Base-by-base conservation (phyloP, 768 basidiomycete genomes). In the Sarcomyxa edulis region DNA sequence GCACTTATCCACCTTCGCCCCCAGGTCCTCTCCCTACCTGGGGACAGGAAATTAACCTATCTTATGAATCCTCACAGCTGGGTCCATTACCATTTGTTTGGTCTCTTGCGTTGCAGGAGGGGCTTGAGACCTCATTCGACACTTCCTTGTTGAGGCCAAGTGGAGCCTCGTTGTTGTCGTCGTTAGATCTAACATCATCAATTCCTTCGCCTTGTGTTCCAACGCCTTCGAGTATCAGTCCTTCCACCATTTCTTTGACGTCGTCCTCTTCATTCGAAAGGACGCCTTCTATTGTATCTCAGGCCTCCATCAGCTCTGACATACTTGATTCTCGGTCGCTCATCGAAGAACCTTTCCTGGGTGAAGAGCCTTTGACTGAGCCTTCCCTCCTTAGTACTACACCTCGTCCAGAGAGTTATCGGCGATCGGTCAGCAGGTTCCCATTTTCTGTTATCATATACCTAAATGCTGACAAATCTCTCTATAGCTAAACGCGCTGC, bases 51-150 rank as follows among this genome's bases (percentile, higher is more conserved):
- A 81, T 79, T 0, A 78, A 85, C 37, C 52, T 67, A 7, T 82
- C 87, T 0, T 90, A 83, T 45, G 86, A 89, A 15, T 88, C 88
- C 0, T 84, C 84, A 1, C 61, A 84, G n/a, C 63, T 91, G 16
- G 66, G 63, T 5, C 79, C 86, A 1, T 87, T 88, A 2, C 84
- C 82, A 12, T 81, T 81, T 15, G 63, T 75, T 3, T 57, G 57
- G 16, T 74, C 72, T 3, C 40, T 73, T 15, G 68, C 65, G 18
- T 54, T 87, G 30, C 76, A 72, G 1, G 85, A 90, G 30, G 72
- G 68, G 4, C 60, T 50, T 7, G 87, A 89, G 46, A 61, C 51
- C 0, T 87, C 84, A 0, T 81, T 78, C 41, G 87, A 89, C 41
- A 85, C 85, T 0, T 87, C 86, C 0, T 68, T 83, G 54, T 62